Evolutionary conservation across 352 stramenopile species (phyloP).

Genomic region (Poterioochromonas sp.): DNA sequence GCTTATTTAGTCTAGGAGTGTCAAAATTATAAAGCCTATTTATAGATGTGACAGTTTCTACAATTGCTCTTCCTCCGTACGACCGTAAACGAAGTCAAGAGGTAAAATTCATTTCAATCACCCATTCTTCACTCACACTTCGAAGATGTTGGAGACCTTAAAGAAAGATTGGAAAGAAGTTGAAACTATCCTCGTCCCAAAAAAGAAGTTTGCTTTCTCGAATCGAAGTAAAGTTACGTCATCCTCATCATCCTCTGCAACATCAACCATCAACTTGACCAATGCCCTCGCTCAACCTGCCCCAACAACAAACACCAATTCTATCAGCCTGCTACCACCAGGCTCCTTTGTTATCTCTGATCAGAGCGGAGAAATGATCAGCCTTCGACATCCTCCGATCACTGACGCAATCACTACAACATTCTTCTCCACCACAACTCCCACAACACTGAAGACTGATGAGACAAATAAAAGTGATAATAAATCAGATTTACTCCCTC

Average conservation of each 20-base stretch:
- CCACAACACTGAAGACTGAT: not conserved
- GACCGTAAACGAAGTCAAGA: conserved; percentile 21
- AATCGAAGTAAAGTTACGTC: not conserved
- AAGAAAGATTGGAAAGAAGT: not conserved
- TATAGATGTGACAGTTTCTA: not conserved
- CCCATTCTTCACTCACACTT: not conserved
- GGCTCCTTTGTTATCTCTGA: not conserved
- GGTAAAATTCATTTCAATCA: not conserved
- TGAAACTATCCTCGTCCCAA: not conserved
- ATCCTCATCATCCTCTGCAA: not conserved
- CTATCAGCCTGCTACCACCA: no score
- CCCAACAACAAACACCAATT: no score
- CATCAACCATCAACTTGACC: not conserved
- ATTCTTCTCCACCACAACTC: not conserved
- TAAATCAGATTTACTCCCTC: no score
- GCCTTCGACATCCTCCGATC: not conserved
- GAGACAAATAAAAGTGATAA: no score
- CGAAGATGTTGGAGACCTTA: not conserved
- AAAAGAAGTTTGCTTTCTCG: conserved; percentile 28
- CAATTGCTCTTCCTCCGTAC: not conserved
- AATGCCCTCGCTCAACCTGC: not conserved
- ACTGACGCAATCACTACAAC: not conserved
- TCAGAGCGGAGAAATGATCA: not conserved
- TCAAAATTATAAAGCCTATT: no score
- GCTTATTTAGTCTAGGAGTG: no score